phyloP scores from a whole-genome alignment of 768 basidiomycete species.

The Glaciozyma antarctica region DNA sequence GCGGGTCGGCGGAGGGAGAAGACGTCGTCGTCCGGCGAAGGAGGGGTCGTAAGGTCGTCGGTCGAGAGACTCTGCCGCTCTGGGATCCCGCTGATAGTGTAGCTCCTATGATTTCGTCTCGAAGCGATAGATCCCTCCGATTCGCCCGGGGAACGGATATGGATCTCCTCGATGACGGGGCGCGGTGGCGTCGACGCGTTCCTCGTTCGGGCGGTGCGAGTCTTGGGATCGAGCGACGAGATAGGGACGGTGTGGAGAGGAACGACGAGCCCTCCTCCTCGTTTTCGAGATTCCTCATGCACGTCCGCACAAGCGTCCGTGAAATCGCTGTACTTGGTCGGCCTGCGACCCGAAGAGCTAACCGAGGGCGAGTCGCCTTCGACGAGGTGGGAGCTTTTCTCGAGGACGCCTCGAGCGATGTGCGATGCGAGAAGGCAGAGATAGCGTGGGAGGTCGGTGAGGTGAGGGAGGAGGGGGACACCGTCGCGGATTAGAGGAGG shows the following conservation, averaged over 20 bases:
- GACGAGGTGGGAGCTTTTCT: slow-evolving; percentile 50
- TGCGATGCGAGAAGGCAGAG: slow-evolving; percentile 66
- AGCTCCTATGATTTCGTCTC: slow-evolving; percentile 2
- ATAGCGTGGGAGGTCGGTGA: slow-evolving; percentile 68
- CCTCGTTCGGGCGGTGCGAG: neutral
- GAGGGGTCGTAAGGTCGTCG: neutral
- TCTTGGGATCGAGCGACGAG: neutral
- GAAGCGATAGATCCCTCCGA: slow-evolving; percentile 1
- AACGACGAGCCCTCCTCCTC: slow-evolving; percentile 24
- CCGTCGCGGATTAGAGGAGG: slow-evolving; percentile 48
- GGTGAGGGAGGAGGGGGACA: slow-evolving; percentile 53
- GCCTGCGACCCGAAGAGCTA: slow-evolving; percentile 2
- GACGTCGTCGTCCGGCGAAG: neutral
- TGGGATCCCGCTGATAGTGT: slow-evolving; percentile 1
- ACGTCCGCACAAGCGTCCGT: slow-evolving; percentile 19
- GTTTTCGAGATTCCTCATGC: slow-evolving; percentile 18
- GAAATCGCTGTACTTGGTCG: slow-evolving; percentile 7
- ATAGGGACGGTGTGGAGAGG: neutral
- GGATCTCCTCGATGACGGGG: neutral
- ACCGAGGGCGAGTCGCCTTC: slow-evolving; percentile 12
- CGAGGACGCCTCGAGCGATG: slow-evolving; percentile 52
- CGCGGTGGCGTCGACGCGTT: neutral
- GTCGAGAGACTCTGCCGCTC: neutral
- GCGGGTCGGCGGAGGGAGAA: neutral
- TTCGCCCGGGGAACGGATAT: neutral